Evolutionary conservation across 2,329 filamentous ascomycete genomes (phyloP), one percentile per base, ranked within the genome.

Genomic region (Penicillium brevicompactum): DNA sequence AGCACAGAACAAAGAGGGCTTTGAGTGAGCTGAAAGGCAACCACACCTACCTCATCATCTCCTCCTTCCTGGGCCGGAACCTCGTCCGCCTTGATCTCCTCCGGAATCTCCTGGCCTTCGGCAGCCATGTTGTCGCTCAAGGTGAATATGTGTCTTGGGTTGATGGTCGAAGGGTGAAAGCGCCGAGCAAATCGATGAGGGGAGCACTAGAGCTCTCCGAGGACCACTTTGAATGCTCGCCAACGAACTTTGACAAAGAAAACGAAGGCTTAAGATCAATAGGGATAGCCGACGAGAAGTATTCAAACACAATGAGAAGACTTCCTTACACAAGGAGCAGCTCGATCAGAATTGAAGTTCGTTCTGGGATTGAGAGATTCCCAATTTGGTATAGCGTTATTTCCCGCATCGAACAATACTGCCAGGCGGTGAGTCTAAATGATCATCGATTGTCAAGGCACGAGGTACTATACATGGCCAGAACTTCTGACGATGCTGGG

Each of bases 11-110:
- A 55, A 55, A 55, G 52, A 45, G 18, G 21, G 40, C 51, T 49
- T 47, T 43, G 45, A 43, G 9, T 18, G n/a, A 47, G 5, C 44
- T 24, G 38, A 37, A 49, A 38, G 18, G 32, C 38, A 48, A 34
- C 45, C 32, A 53, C 47, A 61, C 67, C 57, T 72, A 79, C 76
- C 71, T 78, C 76, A 65, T 79, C 77, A 58, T 78, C 75, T 22
- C 68, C 72, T 56, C 77, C 76, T 46, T 76, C 73, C 21, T 75
- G 71, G 52, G 61, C 58, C 34, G 73, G 71, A 52, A 71, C 57
- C 60, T 66, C 72, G 63, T 76, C 73, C 60, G 74, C 68, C 59
- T 72, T 69, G 11, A 74, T 51, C 53, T 75, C 68, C 31, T 67
- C 57, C 57, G 70, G 68, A 11, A 74, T 58, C 52, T 74, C 68